Conservation (phyloP, 306 rosid species). For the Dalbergia cultrata region DNA sequence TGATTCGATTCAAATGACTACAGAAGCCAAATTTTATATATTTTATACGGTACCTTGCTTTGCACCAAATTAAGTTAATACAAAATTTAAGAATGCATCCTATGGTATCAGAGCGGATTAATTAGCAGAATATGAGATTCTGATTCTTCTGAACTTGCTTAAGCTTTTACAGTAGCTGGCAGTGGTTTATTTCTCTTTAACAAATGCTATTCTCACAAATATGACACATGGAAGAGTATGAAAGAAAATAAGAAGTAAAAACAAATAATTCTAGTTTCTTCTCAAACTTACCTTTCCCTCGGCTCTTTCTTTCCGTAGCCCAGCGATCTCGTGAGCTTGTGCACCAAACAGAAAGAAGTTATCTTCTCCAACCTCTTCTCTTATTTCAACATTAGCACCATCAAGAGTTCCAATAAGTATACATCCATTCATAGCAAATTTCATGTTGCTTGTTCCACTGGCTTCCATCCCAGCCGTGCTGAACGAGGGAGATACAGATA, state of each 20-base stretch:
- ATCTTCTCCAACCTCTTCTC: slow-evolving; percentile 93
- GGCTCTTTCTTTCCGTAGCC: slow-evolving; percentile 84
- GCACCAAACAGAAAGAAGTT: slow-evolving; percentile 95
- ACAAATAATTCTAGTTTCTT: neutral
- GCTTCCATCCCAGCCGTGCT: slow-evolving; percentile 99
- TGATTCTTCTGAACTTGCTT: neutral
- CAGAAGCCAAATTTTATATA: neutral
- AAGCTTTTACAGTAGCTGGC: neutral
- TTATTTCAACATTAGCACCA: slow-evolving; percentile 96
- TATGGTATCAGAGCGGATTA: neutral
- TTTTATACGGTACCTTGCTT: neutral
- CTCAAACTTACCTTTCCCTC: slow-evolving; percentile 71
- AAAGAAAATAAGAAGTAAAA: neutral
- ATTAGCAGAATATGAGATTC: slow-evolving; percentile 2
- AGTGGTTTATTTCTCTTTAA: slow-evolving; percentile 26
- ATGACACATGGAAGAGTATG: neutral
- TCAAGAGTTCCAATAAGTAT: slow-evolving; percentile 89
- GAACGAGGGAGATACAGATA: slow-evolving; percentile 1
- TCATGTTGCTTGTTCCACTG: slow-evolving; percentile 99
- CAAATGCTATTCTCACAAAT: neutral
- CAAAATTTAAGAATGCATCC: neutral
- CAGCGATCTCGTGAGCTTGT: slow-evolving; percentile 80
- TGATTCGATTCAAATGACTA: neutral
- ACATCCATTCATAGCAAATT: slow-evolving; percentile 96
- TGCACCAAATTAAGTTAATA: neutral